phyloP scores from a whole-genome alignment of 129 eudicot species.

The Silybum marianum region DNA sequence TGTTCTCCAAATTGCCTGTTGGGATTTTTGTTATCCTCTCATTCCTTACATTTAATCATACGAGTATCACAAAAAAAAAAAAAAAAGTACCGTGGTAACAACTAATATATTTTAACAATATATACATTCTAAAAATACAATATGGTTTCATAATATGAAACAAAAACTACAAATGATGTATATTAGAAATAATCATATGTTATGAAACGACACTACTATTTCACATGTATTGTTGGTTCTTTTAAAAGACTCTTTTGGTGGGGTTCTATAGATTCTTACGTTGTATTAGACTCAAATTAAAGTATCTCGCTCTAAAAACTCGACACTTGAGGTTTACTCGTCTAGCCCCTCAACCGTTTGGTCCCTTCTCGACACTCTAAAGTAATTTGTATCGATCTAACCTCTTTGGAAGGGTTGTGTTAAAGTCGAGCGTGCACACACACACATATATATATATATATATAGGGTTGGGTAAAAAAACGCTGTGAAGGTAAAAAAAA shows the following conservation, averaged over 20 bases:
- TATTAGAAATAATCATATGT: too few relatives aligned
- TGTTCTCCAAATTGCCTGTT: conserved; percentile 12
- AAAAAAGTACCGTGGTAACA: not conserved
- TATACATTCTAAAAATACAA: too few relatives aligned
- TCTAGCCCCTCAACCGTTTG: not conserved
- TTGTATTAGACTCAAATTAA: not conserved
- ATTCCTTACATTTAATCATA: not conserved
- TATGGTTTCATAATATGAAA: not conserved
- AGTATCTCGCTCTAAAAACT: not conserved
- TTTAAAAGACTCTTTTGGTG: not conserved
- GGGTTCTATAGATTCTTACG: not conserved
- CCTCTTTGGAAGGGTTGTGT: too few relatives aligned
- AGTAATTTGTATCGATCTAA: not conserved
- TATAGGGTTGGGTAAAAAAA: too few relatives aligned
- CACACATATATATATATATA: too few relatives aligned
- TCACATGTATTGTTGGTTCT: not conserved
- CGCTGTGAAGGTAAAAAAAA: too few relatives aligned
- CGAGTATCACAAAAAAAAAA: not conserved
- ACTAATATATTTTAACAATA: too few relatives aligned
- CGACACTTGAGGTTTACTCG: not conserved
- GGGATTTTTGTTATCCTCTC: conserved; percentile 14
- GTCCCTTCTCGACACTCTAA: not conserved
- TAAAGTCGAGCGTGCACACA: too few relatives aligned
- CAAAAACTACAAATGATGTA: not conserved
- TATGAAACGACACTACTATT: not conserved